Evolutionary conservation across 345 rosid species (phyloP), one percentile per base, ranked within the genome.

Genomic region (Populus simonii): DNA sequence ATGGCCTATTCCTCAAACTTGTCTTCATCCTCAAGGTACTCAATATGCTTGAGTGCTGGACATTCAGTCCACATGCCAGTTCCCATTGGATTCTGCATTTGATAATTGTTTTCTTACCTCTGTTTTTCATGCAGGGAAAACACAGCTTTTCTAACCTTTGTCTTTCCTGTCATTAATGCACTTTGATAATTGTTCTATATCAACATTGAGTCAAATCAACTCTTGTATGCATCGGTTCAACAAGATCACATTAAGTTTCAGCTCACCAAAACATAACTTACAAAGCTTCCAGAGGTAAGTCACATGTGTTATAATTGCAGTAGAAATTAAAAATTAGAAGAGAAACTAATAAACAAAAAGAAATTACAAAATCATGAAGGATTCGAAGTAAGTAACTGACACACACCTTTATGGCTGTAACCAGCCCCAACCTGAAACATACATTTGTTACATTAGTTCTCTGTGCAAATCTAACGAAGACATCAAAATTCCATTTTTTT

Each of bases 371-470:
- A 25, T 29, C 61, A 63, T 3, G 53, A 72, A 20, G 8, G 23
- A 43, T 27, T 27, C 17, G 27, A 66, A 36, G 49, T 33, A 66
- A 36, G 49, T 45, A 18, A 36, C 61, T 71, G 18, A 41, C 35
- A 59, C 62, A 62, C 74, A 86, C 89, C 89, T 85, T 88, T 39
- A 84, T 88, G 17, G 87, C 80, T 29, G 85, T 74, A 23, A 83
- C 90, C 13, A 90, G 86, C 12, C 87, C 91, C 80, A 90, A 78
- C 89, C 89, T 86, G 89, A 73, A 86, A 84, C 45, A 66, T 13
- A 71, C 69, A 72, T 65, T 38, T 39, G 57, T 70, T 73, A 55
- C 73, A 67, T 78, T 35, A 71, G 81, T 70, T 41, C 29, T 9
- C 68, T 27, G 22, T 13, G 53, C 23, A 45, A 66, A 25, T 33